Evolutionary conservation across 805 yeast species (phyloP).

Genomic region (Candida maesae): DNA sequence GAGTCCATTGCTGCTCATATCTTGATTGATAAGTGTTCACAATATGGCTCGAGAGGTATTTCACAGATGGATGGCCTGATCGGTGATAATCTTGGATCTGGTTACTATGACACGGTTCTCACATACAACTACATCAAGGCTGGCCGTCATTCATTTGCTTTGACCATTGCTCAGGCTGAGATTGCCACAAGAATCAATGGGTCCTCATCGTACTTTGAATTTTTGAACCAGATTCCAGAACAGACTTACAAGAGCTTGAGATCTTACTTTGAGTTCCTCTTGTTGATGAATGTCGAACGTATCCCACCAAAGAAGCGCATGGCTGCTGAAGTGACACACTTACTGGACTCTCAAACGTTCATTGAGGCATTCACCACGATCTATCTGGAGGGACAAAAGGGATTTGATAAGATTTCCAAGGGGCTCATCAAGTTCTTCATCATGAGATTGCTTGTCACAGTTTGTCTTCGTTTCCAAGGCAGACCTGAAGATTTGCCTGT

Average conservation of each 20-base stretch:
- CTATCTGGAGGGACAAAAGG: conserved; percentile 6
- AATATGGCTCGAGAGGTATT: conserved; percentile 1
- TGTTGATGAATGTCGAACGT: conserved; percentile 8
- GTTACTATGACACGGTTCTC: neutral
- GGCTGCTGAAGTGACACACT: neutral
- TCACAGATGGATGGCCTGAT: conserved; percentile 5
- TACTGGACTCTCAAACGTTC: conserved; percentile 4
- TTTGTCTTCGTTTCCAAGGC: neutral
- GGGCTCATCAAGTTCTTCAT: neutral
- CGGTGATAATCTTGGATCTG: conserved; percentile 1
- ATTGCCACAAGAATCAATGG: conserved; percentile 50
- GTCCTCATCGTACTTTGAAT: conserved; percentile 29
- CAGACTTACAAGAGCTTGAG: conserved; percentile 37
- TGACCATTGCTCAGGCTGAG: conserved; percentile 56
- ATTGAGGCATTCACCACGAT: conserved; percentile 9
- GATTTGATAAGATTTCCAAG: neutral
- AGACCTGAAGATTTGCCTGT: no score
- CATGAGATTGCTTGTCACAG: neutral
- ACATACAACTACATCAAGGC: conserved; percentile 1
- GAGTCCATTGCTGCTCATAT: neutral
- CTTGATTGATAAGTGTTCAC: neutral
- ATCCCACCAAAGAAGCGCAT: neutral
- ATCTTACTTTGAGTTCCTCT: conserved; percentile 23
- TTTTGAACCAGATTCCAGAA: conserved; percentile 33
- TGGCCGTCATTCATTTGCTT: conserved; percentile 31